Base-by-base conservation (phyloP, 148 eudicot genomes). In the Fagopyrum esculentum region DNA sequence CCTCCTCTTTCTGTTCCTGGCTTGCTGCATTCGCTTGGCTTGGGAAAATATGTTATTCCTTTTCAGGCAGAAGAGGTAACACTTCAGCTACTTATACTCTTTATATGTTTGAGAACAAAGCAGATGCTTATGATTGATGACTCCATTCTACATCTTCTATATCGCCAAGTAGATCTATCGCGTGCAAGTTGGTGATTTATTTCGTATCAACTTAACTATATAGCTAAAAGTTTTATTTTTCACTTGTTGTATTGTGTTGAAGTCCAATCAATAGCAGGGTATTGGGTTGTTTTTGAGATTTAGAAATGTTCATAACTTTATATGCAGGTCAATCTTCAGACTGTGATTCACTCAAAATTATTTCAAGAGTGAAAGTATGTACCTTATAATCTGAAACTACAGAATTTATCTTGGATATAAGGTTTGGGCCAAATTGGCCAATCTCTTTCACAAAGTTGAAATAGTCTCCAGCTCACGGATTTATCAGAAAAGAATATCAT, bases 1-100 rank as follows among this genome's bases (percentile, higher is more conserved):
- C 76, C 64, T 19, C 80, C 80, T 74, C 51, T 78, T 43, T 82
- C 85, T 51, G 85, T 82, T 51, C 26, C 44, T 61, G 69, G 83
- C 64, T 76, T 82, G 74, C 71, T 85, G 75, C 72, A 73, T 45
- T 82, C 87, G 15, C 85, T 85, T 74, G 87, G 87, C 45, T 71
- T 85, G 79, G 85, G 72, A 45, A 85, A 84, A 76, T 84, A 82
- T 64, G 79, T 75, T 17, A 78, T 84, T 71, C 26, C 52, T 54
- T 82, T 85, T 72, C 80, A 74, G 80, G 87, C 82, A 46, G 83
- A 85, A 75, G 85, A 82, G 83, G 82, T 80, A 76, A 30, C 55
- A 10, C 49, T 45, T 6, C 5, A n/a, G 0, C 29, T 11, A 60
- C 4, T 60, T 60, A 7, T 70, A 43, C 22, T 54, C 54, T 43